Evolutionary conservation across 2,329 filamentous ascomycete species (phyloP).

Genomic region (Sarocladium brachiariae): DNA sequence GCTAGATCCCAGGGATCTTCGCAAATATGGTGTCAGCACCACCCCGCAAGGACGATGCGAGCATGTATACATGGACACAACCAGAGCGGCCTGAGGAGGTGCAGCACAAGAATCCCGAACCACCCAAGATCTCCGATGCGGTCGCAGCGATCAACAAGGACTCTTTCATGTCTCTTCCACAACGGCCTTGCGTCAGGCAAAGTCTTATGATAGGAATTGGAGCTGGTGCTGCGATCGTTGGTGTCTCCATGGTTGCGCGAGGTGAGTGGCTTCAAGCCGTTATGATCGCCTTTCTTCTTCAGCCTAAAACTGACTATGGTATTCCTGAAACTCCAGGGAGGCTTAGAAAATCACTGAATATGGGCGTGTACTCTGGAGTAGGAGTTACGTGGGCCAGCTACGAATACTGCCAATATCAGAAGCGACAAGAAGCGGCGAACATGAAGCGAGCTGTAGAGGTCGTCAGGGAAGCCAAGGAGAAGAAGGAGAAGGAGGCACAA

Average conservation of each 20-base stretch:
- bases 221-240: conserved; percentile 68
- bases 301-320: background rate
- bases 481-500: conserved; percentile 33
- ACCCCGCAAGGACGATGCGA: conserved; percentile 1
- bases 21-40: background rate
- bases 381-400: conserved; percentile 61
- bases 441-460: conserved; percentile 80
- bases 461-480: conserved; percentile 34
- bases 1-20: background rate
- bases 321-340: conserved; percentile 20
- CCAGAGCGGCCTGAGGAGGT: background rate
- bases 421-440: conserved; percentile 68
- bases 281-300: background rate
- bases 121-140: conserved; percentile 47
- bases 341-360: conserved; percentile 58
- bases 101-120: conserved; percentile 11
- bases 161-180: conserved; percentile 67
- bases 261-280: conserved; percentile 46
- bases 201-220: conserved; percentile 78
- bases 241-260: conserved; percentile 65
- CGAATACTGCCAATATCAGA: conserved; percentile 74
- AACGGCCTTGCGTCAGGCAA: conserved; percentile 77
- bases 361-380: conserved; percentile 67
- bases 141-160: conserved; percentile 59
- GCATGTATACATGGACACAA: conserved; percentile 5